A percentile compares a stretch with the other conserved stretches of the same genome.
Conservation (phyloP, 2,329 filamentous ascomycete genomes). For the Aspergillus neoniger region DNA sequence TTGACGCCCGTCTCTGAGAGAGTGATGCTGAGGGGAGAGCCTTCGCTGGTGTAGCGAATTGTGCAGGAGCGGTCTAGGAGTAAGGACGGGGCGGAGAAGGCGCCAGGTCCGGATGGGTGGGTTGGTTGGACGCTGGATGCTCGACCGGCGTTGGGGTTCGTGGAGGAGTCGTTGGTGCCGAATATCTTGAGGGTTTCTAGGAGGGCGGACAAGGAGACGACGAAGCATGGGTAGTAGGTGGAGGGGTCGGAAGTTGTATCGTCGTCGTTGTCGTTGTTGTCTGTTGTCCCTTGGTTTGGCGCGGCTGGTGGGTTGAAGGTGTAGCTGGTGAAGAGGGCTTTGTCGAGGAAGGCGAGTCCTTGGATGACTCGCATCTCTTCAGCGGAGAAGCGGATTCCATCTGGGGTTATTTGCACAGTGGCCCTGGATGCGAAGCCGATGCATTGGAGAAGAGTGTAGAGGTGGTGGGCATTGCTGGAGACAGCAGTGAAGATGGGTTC, state of each 20-base stretch:
- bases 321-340: constrained; percentile 84
- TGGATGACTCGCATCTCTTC: constrained; percentile 91
- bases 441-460: constrained; percentile 62
- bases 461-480: constrained; percentile 62
- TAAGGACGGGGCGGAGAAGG: constrained; percentile 80
- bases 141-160: constrained; percentile 30
- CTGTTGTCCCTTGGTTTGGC: constrained; percentile 11
- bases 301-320: constrained; percentile 59
- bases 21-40: constrained; percentile 78
- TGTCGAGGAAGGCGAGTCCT: constrained; percentile 84
- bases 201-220: constrained; percentile 82
- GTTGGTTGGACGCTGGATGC: constrained; percentile 35
- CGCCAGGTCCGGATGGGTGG: constrained; percentile 57
- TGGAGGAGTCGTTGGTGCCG: constrained; percentile 67
- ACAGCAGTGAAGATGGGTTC: constrained; percentile 60
- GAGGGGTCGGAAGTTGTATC: constrained; percentile 39
- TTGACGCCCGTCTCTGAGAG: constrained; percentile 84
- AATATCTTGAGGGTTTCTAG: constrained; percentile 96
- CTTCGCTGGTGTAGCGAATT: constrained; percentile 72
- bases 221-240: constrained; percentile 66
- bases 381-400: constrained; percentile 83
- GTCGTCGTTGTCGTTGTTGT: constrained; percentile 24
- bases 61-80: constrained; percentile 85
- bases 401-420: constrained; percentile 73
- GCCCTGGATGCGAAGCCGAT: constrained; percentile 62